These are phyloP conservation scores for baker's yeast (Saccharomyces cerevisiae) DNA, from an alignment of 805 yeast genomes.

Conservation along the genomic window DNA sequence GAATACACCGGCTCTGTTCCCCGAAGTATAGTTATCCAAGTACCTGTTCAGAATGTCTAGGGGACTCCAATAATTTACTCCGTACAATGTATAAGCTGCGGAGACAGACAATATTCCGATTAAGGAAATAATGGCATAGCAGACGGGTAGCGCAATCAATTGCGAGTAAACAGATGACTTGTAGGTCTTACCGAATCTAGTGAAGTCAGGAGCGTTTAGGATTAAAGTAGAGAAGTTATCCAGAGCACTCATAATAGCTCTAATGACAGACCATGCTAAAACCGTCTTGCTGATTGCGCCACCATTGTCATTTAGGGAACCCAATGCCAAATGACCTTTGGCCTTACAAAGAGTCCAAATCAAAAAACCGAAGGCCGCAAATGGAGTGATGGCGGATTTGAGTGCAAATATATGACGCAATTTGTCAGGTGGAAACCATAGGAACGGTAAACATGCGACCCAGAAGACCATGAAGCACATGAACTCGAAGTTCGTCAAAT, in stretches of 20 bases:
- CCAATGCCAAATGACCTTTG: constrained; percentile 43
- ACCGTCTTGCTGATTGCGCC: constrained; percentile 39
- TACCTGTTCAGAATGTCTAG: constrained; percentile 63
- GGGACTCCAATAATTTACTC: constrained; percentile 75
- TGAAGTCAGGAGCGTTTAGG: constrained; percentile 81
- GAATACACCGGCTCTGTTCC: constrained; percentile 75
- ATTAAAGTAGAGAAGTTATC: constrained; percentile 87
- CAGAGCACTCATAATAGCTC: constrained; percentile 68
- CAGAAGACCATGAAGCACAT: constrained; percentile 76
- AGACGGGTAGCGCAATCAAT: constrained; percentile 58
- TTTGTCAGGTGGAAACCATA: constrained; percentile 77
- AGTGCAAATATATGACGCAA: constrained; percentile 77
- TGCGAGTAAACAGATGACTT: constrained; percentile 49
- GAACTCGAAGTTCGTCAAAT: constrained; percentile 63
- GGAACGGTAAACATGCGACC: constrained; percentile 67
- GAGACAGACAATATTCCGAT: constrained; percentile 82
- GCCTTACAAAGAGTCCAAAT: constrained; percentile 81
- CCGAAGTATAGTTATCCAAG: constrained; percentile 42
- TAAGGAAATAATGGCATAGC: constrained; percentile 72
- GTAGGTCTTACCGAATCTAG: constrained; percentile 65
- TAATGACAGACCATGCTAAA: constrained; percentile 74
- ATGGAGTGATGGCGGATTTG: constrained; percentile 70
- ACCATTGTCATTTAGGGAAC: constrained; percentile 14
- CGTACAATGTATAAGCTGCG: constrained; percentile 60
- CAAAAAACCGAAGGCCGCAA: constrained; percentile 76